Evolutionary conservation across 1,284 basidiomycete genomes (phyloP).

Genomic region (Earliella scabrosa): DNA sequence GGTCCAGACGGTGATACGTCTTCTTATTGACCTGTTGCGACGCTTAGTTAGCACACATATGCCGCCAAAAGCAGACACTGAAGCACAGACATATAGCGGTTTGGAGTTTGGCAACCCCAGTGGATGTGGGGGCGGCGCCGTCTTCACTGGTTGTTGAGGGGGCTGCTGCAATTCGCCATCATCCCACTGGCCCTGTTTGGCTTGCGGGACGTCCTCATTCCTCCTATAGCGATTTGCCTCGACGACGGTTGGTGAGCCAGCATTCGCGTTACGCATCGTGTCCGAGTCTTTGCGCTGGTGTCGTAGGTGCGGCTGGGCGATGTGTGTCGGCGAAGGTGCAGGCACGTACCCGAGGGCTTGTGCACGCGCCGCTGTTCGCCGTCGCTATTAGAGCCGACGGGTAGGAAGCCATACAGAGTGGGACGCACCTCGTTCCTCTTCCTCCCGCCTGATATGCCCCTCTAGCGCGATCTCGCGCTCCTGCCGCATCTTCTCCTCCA

Average conservation of each 20-base stretch:
- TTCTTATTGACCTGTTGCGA: conserved; percentile 74
- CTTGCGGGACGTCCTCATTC: conserved; percentile 58
- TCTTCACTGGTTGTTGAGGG: conserved; percentile 3
- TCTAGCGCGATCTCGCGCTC: conserved; percentile 44
- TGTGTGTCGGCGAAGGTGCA: conserved; percentile 38
- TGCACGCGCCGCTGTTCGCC: conserved; percentile 26
- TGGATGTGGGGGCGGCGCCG: neutral
- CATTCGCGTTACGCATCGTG: conserved; percentile 50
- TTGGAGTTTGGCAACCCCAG: neutral
- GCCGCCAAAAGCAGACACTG: neutral
- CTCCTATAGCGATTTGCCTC: conserved; percentile 50
- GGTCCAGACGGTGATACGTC: conserved; percentile 80
- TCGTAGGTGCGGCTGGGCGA: conserved; percentile 32
- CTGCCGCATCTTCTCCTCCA: conserved; percentile 56
- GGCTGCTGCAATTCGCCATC: conserved; percentile 17
- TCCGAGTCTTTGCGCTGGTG: conserved; percentile 77
- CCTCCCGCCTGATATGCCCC: conserved; percentile 39
- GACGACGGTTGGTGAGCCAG: conserved; percentile 43
- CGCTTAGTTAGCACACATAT: neutral
- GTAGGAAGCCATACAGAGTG: neutral
- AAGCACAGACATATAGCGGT: neutral
- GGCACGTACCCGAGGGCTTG: conserved; percentile 29
- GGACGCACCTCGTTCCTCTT: conserved; percentile 35
- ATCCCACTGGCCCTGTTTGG: conserved; percentile 19
- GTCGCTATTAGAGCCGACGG: neutral